Base-by-base conservation (phyloP, 2,329 filamentous ascomycete genomes). In the Onygenales sp. region DNA sequence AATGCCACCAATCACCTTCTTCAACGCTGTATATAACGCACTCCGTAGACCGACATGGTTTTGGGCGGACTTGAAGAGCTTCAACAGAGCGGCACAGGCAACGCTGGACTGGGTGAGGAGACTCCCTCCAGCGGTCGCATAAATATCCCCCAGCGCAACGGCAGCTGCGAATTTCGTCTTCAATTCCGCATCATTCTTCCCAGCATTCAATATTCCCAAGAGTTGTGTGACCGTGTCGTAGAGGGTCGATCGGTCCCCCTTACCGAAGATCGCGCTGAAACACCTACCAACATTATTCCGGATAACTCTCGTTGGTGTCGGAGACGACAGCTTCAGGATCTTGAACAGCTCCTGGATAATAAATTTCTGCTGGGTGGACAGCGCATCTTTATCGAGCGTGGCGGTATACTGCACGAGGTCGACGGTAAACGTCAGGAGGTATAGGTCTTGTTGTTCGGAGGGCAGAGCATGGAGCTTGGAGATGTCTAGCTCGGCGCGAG, bases 221-320 rank as follows among this genome's bases (percentile, higher is more conserved):
- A 97, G 77, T 60, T 97, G 92, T 63, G 93, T 95, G 65, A 97
- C 87, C 0, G 89, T 94, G 70, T 98, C 93, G 65, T 94, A 96
- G 2, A 98, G 79, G 49, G 95, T 78, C 67, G 94, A 95, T 58
- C 92, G 81, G 70, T 96, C 92, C 10, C 93, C 93, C 58, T 87
- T 86, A 13, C 78, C 80, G 59, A 98, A 87, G 54, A 97, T 84
- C 63, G 86, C 84, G 42, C 85, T 85, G 59, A 96, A 85, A 62
- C 89, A 92, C 69, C 83, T 82, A 47, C 90, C 92, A 37, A 97
- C 70, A 66, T 92, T 94, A 72, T 92, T 93, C 62, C 93, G 83
- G 65, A 96, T 86, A 42, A 95, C 87, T 66, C 93, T 82, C 42
- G 89, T 92, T 39, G 92, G 89, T 47, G 87, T 81, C 53, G 92